phyloP scores from a whole-genome alignment of 306 rosid species.

The Quercus gilva region DNA sequence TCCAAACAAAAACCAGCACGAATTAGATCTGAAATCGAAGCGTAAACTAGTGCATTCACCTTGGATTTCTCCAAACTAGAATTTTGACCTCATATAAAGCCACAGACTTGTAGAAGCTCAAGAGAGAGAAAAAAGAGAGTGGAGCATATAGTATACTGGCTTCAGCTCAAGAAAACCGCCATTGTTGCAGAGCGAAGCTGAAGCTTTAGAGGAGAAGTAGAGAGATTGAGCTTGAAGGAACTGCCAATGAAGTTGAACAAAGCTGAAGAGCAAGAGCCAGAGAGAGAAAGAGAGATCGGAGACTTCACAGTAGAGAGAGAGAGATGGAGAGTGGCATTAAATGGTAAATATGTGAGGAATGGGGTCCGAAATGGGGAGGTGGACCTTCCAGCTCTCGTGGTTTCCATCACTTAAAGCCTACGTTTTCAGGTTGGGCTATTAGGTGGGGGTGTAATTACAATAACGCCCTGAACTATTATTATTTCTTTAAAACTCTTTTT shows the following conservation, averaged over 20 bases:
- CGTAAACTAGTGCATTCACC: background rate
- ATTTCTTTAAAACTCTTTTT: slow-evolving; percentile 17
- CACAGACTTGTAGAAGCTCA: slow-evolving; percentile 6
- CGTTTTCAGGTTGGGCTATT: slow-evolving; percentile 37
- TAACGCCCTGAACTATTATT: slow-evolving; percentile 36
- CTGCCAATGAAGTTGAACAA: slow-evolving; percentile 4
- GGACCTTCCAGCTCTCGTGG: slow-evolving; percentile 21
- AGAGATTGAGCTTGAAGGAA: slow-evolving; percentile 20
- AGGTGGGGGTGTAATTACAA: slow-evolving; percentile 47
- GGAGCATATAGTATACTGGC: background rate
- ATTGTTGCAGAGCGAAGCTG: slow-evolving; percentile 28
- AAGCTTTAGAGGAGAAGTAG: slow-evolving; percentile 9
- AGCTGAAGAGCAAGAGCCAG: background rate
- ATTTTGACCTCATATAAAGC: background rate
- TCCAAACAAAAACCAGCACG: slow-evolving; percentile 13
- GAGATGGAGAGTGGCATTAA: slow-evolving; percentile 47
- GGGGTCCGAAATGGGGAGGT: slow-evolving; percentile 42
- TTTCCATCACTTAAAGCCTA: slow-evolving; percentile 53
- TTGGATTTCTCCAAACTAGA: background rate
- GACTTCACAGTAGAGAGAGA: slow-evolving; percentile 25
- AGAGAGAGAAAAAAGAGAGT: background rate
- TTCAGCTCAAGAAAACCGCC: slow-evolving; percentile 26
- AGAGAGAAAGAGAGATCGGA: slow-evolving; percentile 22
- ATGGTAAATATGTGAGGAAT: slow-evolving; percentile 30
- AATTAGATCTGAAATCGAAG: slow-evolving; percentile 35